Base-by-base conservation (phyloP, 805 yeast genomes). In the Ogataea trehalophila region DNA sequence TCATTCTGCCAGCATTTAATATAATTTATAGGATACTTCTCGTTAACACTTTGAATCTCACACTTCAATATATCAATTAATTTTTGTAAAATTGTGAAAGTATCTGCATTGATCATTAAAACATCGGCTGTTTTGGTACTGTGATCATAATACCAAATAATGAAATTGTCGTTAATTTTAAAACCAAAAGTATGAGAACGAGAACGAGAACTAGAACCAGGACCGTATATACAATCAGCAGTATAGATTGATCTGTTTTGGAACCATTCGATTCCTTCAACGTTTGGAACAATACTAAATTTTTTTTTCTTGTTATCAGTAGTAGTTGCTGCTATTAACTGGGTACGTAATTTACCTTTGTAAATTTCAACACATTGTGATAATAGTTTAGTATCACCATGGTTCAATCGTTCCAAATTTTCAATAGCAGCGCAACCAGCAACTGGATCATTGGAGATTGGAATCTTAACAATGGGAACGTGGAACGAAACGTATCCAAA, bases 401-500 rank as follows among this genome's bases (percentile, higher is more conserved):
- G 14, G 3, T n/a, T 36, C 14, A 49, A 23, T 17, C 22, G 11
- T n/a, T 6, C 26, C 5, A 11, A 17, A n/a, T 26, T 11, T 16
- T 17, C 42, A 31, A n/a, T n/a, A 3, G 22, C 41, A 39, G 15
- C 23, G 14, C 23, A 17, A 14, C 33, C 33, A 26, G 9, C 11
- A 26, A 26, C 11, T 26, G 3, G 4, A 13, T 15, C 7, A 4
- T 47, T 44, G 8, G 17, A 22, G 7, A 55, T 17, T 14, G 55
- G 53, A 31, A 58, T 45, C 11, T 49, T 43, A 16, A 57, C 49
- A 5, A 56, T 33, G 6, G 63, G 60, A 14, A 57, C 56, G 39
- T 51, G 52, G 35, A 47, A 45, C 36, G 56, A 52, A 29, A 61
- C 67, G 59, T 77, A 85, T 0, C 91, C 95, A 53, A 83, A 79